phyloP scores from a whole-genome alignment of 352 stramenopile species.

The Phytophthora pistaciae region DNA sequence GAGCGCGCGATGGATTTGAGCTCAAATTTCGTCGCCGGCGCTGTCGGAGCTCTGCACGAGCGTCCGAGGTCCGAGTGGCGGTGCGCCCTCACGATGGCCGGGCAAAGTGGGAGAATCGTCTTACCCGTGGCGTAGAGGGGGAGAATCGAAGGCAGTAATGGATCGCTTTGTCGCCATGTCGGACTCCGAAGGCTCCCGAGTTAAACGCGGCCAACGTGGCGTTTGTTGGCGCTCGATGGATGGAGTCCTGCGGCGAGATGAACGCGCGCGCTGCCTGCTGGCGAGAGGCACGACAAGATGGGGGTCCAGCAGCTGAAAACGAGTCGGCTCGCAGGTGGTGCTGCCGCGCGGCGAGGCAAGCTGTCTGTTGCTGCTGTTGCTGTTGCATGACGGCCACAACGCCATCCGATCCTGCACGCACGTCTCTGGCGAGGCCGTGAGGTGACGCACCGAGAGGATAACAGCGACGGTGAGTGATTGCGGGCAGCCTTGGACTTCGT shows the following conservation, averaged over 20 bases:
- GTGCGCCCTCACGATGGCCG: neutral
- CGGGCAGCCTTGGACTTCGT: neutral
- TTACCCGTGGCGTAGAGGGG: slow-evolving; percentile 12
- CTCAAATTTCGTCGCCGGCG: slow-evolving; percentile 3
- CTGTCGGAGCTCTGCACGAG: neutral
- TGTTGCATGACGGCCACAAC: neutral
- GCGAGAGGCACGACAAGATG: slow-evolving; percentile 1
- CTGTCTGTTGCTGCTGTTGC: slow-evolving; percentile 2
- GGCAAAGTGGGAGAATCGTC: slow-evolving; percentile 15
- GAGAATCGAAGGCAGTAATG: slow-evolving; percentile 16
- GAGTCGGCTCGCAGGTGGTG: neutral
- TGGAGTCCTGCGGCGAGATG: neutral
- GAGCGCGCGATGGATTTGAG: slow-evolving; percentile 14
- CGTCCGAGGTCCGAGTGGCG: neutral
- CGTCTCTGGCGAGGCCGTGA: neutral
- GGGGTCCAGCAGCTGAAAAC: neutral
- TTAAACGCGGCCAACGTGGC: slow-evolving; percentile 5
- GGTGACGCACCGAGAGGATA: slow-evolving; percentile 3
- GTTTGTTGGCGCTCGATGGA: neutral
- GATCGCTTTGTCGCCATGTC: slow-evolving; percentile 8
- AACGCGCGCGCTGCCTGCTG: neutral
- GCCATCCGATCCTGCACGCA: neutral
- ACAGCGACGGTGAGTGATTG: neutral
- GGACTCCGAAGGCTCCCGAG: neutral
- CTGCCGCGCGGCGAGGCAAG: neutral